phyloP scores from a whole-genome alignment of 495 filamentous ascomycete genomes.

The Aspergillus diversus region DNA sequence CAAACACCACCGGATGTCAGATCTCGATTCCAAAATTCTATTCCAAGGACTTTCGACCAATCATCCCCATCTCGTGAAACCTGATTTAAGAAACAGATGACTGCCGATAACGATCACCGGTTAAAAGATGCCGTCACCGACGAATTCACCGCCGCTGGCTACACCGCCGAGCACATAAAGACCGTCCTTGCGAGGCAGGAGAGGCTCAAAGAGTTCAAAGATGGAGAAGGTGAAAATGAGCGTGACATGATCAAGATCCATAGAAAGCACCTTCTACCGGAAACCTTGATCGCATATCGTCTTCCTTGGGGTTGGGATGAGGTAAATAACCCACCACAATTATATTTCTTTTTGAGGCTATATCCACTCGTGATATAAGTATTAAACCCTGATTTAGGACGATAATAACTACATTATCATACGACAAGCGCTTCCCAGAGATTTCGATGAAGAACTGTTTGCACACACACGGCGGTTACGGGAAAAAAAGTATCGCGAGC shows the following conservation, averaged over 20 bases:
- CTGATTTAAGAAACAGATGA: not conserved
- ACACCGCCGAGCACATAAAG: not conserved
- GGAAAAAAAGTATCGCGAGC: conserved; percentile 17
- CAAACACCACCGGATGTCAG: too few relatives aligned
- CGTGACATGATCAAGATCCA: conserved; percentile 21
- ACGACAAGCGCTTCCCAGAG: conserved; percentile 67
- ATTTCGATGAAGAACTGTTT: conserved; percentile 65
- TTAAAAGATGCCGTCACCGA: conserved; percentile 10
- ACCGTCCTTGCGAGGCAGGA: conserved; percentile 3
- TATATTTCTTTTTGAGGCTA: too few relatives aligned
- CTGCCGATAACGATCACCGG: not conserved
- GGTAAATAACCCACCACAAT: conserved; percentile 18
- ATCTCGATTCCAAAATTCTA: too few relatives aligned
- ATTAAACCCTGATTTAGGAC: conserved; percentile 27
- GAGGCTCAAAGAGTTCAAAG: not conserved
- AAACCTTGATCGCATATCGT: conserved; percentile 35
- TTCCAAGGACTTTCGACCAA: too few relatives aligned
- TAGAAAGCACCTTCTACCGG: conserved; percentile 35
- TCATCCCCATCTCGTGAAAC: too few relatives aligned
- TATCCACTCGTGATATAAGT: too few relatives aligned
- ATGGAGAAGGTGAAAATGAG: not conserved
- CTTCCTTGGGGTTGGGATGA: conserved; percentile 41
- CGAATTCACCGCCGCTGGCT: conserved; percentile 14
- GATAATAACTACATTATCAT: conserved; percentile 66
- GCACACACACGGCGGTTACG: conserved; percentile 58